Conservation (phyloP, 805 yeast species). For the Danielia oregonensis region DNA sequence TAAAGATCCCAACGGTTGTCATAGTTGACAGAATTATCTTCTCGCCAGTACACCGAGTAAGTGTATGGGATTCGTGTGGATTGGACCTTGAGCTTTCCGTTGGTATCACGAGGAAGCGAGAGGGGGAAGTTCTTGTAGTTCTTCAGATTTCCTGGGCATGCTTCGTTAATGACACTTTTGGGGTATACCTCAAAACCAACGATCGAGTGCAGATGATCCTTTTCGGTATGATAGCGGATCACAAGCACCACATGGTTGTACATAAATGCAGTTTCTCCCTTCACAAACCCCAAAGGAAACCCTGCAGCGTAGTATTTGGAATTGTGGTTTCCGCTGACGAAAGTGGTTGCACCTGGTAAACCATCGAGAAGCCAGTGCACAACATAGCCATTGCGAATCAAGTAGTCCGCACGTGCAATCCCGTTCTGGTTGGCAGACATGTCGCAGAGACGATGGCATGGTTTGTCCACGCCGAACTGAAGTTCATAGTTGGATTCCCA, state of each 20-base stretch:
- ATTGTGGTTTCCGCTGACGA: slow-evolving; percentile 51
- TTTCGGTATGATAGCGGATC: slow-evolving; percentile 57
- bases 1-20: slow-evolving; percentile 71
- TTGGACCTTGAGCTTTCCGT: slow-evolving; percentile 22
- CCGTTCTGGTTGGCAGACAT: slow-evolving; percentile 52
- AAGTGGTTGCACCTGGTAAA: slow-evolving; percentile 85
- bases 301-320: slow-evolving; percentile 81
- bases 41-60: slow-evolving; percentile 86
- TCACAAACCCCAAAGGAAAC: slow-evolving; percentile 73
- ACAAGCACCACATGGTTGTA: slow-evolving; percentile 83
- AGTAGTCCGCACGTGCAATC: slow-evolving; percentile 51
- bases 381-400: slow-evolving; percentile 67
- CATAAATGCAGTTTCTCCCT: slow-evolving; percentile 53
- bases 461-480: slow-evolving; percentile 57
- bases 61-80: slow-evolving; percentile 64
- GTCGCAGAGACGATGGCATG: slow-evolving; percentile 68
- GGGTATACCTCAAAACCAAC: slow-evolving; percentile 93
- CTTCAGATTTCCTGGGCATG: slow-evolving; percentile 73
- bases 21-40: slow-evolving; percentile 64
- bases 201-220: slow-evolving; percentile 48
- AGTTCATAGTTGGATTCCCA: slow-evolving; percentile 73
- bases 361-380: slow-evolving; percentile 84
- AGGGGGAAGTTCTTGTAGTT: slow-evolving; percentile 56
- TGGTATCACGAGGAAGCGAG: slow-evolving; percentile 26
- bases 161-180: slow-evolving; percentile 61